Evolutionary conservation across 1,139 yeast species (phyloP), one percentile per base, ranked within the genome.

Genomic region (Saccharomycopsis hybrid): DNA sequence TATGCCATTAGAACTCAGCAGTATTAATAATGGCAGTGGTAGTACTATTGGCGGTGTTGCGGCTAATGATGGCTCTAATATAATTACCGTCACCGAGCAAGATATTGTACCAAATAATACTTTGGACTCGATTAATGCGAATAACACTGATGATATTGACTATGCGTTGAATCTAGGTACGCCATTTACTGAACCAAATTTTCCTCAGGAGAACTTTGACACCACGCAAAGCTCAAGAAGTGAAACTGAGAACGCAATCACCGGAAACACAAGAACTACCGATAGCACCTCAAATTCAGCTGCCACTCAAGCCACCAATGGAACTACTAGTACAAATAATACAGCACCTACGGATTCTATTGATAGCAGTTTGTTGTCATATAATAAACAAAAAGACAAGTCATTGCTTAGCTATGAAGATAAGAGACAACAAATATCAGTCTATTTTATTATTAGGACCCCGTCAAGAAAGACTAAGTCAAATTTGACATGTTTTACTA

Each of bases 381-480:
- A 42, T 18, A 29, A 42, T 30, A 32, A 36, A 29, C 29, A 49
- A 5, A 51, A 55, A 3, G 61, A 60, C 9, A 51, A 59, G 13
- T 62, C 71, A 0, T 60, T 67, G 39, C 55, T 67, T 43, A 63
- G 62, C 5, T 70, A 71, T 56, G 73, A 69, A 44, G 81, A 76
- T 55, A 64, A 63, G n/a, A 63, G 81, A 49, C 62, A 63, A 11
- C 65, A 66, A 31, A 72, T 75, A 2, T 63, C 71, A 8, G 77
- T 76, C 2, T 76, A 74, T 53, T 76, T 76, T 60, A 66, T 74
- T 32, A 74, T 76, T 31, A 74, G 72, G 57, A 74, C 80, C 1
- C 79, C 78, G 1, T 72, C 79, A 1, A 61, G 77, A 46, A 65
- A 70, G 50, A 62, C 65, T 3, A 71, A 65, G 55, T 67, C 75